phyloP scores from a whole-genome alignment of 2,329 filamentous ascomycete genomes.

The Seiridium cupressi region DNA sequence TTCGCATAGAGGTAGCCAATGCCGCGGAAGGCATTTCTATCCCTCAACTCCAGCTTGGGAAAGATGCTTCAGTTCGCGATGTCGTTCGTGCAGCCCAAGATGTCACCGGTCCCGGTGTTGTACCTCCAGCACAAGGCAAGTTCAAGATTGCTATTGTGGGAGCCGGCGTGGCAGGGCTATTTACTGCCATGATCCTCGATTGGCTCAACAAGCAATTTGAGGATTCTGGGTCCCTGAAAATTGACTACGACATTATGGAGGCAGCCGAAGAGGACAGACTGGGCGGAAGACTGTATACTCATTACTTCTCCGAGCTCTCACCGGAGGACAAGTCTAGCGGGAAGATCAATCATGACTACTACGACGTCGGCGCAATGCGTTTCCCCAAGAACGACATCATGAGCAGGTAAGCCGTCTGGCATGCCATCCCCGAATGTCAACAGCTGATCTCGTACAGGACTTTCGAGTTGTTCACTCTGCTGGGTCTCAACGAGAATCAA shows the following conservation, averaged over 20 bases:
- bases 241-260: conserved; percentile 18
- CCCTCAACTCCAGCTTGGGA: background rate
- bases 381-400: conserved; percentile 18
- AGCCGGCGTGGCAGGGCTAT: conserved; percentile 14
- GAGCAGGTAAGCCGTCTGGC: conserved; percentile 4
- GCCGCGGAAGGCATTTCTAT: too few species aligned
- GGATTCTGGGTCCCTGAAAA: background rate
- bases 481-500: background rate
- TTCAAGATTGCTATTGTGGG: conserved; percentile 14
- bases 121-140: background rate
- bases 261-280: conserved; percentile 10
- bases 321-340: background rate
- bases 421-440: background rate
- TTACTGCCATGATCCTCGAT: conserved; percentile 15
- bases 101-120: background rate
- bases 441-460: conserved; percentile 8
- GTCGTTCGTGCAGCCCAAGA: background rate
- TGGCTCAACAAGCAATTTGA: background rate
- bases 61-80: background rate
- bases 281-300: conserved; percentile 17
- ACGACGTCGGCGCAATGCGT: conserved; percentile 21
- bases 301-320: conserved; percentile 12
- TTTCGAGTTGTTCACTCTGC: background rate
- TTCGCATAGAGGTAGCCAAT: background rate
- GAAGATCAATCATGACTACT: conserved; percentile 16